Conservation (phyloP, 345 rosid genomes). For the Garcia nutans region DNA sequence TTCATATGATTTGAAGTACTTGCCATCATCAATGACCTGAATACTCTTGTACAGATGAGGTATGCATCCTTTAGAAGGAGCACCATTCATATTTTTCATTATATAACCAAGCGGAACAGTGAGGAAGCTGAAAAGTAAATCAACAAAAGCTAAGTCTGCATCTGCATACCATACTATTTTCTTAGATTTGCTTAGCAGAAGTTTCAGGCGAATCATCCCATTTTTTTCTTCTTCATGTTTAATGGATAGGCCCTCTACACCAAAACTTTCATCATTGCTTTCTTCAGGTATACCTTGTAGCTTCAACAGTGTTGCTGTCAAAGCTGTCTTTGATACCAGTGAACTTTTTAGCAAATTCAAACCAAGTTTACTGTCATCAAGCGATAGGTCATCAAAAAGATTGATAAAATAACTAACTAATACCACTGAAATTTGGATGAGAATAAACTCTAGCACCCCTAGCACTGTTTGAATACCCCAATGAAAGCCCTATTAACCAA, state of each 20-base stretch:
- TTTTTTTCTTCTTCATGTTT: neutral
- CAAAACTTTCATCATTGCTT: neutral
- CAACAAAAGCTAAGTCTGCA: slow-evolving; percentile 24
- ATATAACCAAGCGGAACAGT: slow-evolving; percentile 29
- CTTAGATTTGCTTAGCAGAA: slow-evolving; percentile 26
- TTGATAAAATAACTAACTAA: too few species aligned
- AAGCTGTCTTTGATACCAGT: slow-evolving; percentile 14
- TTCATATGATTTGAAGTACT: slow-evolving; percentile 13
- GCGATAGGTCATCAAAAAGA: too few species aligned
- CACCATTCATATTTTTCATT: slow-evolving; percentile 11
- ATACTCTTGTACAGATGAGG: slow-evolving; percentile 14
- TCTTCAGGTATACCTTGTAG: neutral
- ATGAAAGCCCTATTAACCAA: too few species aligned
- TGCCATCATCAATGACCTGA: slow-evolving; percentile 6
- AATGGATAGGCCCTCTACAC: neutral
- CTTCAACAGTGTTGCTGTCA: slow-evolving; percentile 20
- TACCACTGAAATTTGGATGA: too few species aligned
- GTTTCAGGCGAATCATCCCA: slow-evolving; percentile 12
- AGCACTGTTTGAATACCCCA: too few species aligned
- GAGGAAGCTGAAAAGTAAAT: slow-evolving; percentile 37
- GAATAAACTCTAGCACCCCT: too few species aligned
- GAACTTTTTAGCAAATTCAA: slow-evolving; percentile 21
- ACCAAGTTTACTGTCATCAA: neutral
- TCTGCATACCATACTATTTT: slow-evolving; percentile 27
- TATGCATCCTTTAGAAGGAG: slow-evolving; percentile 11